Conservation (phyloP, 768 basidiomycete genomes). For the Cystofilobasidium macerans region DNA sequence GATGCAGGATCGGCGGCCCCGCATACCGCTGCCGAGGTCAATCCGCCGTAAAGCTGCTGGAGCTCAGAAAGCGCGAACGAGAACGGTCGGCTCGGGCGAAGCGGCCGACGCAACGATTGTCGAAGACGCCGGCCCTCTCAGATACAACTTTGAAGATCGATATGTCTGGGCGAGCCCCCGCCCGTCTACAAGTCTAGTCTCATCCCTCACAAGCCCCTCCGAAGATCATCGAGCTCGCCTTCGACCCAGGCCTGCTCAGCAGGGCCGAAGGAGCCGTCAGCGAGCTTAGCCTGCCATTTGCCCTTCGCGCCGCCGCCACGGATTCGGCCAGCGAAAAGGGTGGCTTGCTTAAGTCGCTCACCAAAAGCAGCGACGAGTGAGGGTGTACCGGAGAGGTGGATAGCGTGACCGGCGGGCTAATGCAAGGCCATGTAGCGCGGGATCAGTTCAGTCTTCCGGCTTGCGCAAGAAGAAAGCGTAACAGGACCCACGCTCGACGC, state of each 20-base stretch:
- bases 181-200: neutral
- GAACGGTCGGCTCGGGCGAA: no score
- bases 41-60: no score
- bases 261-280: neutral
- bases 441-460: neutral
- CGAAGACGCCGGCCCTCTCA: no score
- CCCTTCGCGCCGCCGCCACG: constrained; percentile 26
- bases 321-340: constrained; percentile 10
- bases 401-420: neutral
- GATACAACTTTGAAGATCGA: neutral
- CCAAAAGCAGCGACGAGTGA: constrained; percentile 19
- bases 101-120: no score
- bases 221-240: constrained; percentile 2
- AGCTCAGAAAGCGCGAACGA: no score
- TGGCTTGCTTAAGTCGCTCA: constrained; percentile 12
- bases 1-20: no score
- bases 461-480: neutral
- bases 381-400: constrained; percentile 20
- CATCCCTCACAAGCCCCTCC: neutral
- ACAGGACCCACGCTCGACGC: neutral
- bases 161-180: neutral
- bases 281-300: constrained; percentile 23
- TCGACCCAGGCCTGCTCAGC: constrained; percentile 14
- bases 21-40: no score
- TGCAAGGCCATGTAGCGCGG: neutral